A percentile compares a stretch with the other conserved stretches of the same genome.
Conservation (phyloP, 1,284 basidiomycete genomes). For the Xerocomus nothofagi region DNA sequence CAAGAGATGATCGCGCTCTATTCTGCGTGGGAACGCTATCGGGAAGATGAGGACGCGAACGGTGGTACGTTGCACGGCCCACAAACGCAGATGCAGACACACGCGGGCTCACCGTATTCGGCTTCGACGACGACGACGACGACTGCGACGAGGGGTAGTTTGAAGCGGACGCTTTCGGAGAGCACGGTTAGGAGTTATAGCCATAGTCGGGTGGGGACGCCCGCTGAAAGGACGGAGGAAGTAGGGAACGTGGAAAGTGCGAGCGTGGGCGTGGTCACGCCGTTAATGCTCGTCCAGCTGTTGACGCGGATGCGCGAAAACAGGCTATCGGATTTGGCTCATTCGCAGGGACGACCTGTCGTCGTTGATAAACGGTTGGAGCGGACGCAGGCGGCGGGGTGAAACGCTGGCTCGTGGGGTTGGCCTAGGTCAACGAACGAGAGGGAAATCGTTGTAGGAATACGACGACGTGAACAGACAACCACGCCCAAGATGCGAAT, state of each 20-base stretch:
- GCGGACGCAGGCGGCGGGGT: slow-evolving; percentile 62
- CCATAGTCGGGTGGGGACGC: slow-evolving; percentile 25
- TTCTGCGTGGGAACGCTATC: slow-evolving; percentile 81
- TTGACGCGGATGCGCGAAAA: slow-evolving; percentile 70
- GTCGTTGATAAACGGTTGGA: slow-evolving; percentile 69
- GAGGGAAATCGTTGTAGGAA: background rate
- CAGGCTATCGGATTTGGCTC: slow-evolving; percentile 59
- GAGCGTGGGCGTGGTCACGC: slow-evolving; percentile 44
- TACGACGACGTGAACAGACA: background rate
- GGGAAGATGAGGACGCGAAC: slow-evolving; percentile 50
- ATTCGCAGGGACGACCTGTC: slow-evolving; percentile 49
- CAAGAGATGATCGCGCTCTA: slow-evolving; percentile 93
- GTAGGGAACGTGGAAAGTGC: slow-evolving; percentile 11
- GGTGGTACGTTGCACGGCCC: slow-evolving; percentile 23
- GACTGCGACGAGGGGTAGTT: slow-evolving; percentile 12
- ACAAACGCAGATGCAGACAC: slow-evolving; percentile 5
- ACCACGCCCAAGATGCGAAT: background rate
- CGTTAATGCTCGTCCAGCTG: slow-evolving; percentile 51
- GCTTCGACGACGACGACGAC: slow-evolving; percentile 6
- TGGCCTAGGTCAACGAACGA: background rate
- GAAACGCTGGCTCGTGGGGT: background rate
- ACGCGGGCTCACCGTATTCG: slow-evolving; percentile 20
- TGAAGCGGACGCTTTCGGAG: slow-evolving; percentile 23
- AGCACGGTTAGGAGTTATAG: slow-evolving; percentile 24
- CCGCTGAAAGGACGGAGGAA: slow-evolving; percentile 19